Evolutionary conservation across 2,329 filamentous ascomycete species (phyloP), one percentile per base, ranked within the genome.

Genomic region (Verticillium longisporum): DNA sequence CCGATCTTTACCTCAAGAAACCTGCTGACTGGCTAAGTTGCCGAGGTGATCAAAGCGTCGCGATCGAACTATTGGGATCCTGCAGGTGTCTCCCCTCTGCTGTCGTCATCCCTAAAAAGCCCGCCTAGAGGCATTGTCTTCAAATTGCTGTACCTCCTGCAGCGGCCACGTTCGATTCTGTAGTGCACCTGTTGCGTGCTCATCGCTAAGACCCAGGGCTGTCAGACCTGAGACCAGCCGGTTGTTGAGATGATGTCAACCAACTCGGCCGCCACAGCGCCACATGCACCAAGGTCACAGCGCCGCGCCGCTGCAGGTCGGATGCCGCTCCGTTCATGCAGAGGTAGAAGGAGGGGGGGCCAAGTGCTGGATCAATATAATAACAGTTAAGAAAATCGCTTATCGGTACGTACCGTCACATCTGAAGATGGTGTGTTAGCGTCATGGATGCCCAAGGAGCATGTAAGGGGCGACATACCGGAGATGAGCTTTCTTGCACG

Each of bases 401-500:
- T 15, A 50, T 21, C 6, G 7, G 41, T 73, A 86, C 85, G 70
- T 88, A 88, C 85, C 82, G 71, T 88, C 85, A 72, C 85, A 88
- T 74, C 85, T 87, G 64, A 37, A 41, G 50, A 45, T 36, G 34
- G 9, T 36, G 55, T 57, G 55, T 61, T 58, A 60, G 64, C 57
- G 45, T 64, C 62, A 61, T 50, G 53, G 13, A 33, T 55, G 1
- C 33, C 14, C 11, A 7, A 33, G 53, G 53, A 55, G 11, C 26
- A 57, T 5, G 53, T 34, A 26, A 21, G 55, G 37, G 21, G 45
- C n/a, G 61, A 67, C 78, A 71, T 75, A 87, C 84, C 86, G 81
- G 65, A 95, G 81, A 82, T 95, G 91, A 41, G 91, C 91, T 73
- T 86, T 87, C 72, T 94, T 94, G 77, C 91, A 95, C 63, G 92